Evolutionary conservation across 2,329 filamentous ascomycete genomes (phyloP), one percentile per base, ranked within the genome.

Genomic region (Fusarium euwallaceae): DNA sequence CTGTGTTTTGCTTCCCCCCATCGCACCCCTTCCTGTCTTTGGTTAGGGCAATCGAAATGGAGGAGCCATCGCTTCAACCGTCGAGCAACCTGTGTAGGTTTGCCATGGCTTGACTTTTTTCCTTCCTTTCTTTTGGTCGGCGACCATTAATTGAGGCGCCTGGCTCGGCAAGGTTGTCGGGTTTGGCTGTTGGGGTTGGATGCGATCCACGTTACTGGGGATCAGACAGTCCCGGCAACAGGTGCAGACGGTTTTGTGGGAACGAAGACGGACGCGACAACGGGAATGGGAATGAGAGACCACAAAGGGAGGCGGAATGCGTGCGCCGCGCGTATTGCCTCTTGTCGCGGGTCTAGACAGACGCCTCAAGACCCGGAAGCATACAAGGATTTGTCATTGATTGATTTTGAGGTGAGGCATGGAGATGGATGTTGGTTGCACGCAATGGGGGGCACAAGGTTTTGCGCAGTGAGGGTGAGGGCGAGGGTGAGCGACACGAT

Each of bases 21-120:
- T 53, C 37, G 20, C 71, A 74, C 67, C 71, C 71, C 71, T 67
- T 32, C 66, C 62, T 64, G 48, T 59, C 70, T 39, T 55, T 14
- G 71, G 67, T 56, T 68, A 74, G 60, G 36, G 27, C 29, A 67
- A 45, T 58, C 29, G 16, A n/a, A 45, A 24, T 48, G 43, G 60
- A 36, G 53, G 36, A 60, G 61, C 62, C 34, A 67, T 60, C 58
- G 41, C 41, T 66, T 71, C 71, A 71, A 71, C 71, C 29, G 67
- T 67, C 59, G n/a, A 71, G 12, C 36, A 41, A 58, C 12, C 17
- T 61, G 67, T 71, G 71, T 71, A 64, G 39, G 39, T 66, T 70
- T 51, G 29, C 29, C 48, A 41, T 43, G 37, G 55, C 59, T 67
- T 58, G 24, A 27, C 5, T 37, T 69, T 36, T n/a, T 8, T 8